Evolutionary conservation across 1,284 basidiomycete species (phyloP).

Genomic region (Pascua guehoae): DNA sequence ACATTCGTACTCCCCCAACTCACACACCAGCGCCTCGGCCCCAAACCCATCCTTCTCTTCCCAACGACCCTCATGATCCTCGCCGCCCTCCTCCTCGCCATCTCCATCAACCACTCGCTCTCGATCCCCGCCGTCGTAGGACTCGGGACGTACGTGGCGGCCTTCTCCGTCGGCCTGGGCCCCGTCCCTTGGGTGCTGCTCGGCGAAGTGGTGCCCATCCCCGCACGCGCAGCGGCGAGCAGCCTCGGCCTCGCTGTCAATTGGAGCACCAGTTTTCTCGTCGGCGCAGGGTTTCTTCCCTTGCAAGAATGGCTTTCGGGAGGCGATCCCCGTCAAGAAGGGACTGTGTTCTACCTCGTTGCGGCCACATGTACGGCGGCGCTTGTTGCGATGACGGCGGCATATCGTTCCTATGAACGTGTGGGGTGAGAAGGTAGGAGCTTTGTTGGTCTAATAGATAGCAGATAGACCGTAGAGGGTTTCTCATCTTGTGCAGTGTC

Average conservation of each 20-base stretch:
- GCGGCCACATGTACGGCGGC: conserved; percentile 22
- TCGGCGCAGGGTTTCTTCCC: conserved; percentile 36
- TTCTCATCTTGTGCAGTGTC: too few species aligned
- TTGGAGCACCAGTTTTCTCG: conserved; percentile 36
- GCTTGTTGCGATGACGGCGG: background rate
- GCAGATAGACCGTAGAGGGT: too few species aligned
- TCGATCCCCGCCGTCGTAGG: conserved; percentile 21
- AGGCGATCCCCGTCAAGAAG: conserved; percentile 11
- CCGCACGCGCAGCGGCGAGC: conserved; percentile 35
- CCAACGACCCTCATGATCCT: conserved; percentile 29
- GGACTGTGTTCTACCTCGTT: conserved; percentile 41
- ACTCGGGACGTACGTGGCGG: conserved; percentile 32
- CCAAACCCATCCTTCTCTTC: conserved; percentile 26
- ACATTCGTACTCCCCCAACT: too few species aligned
- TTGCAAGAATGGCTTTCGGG: conserved; percentile 31
- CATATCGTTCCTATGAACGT: too few species aligned
- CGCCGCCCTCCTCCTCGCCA: conserved; percentile 24
- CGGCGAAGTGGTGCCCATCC: conserved; percentile 35
- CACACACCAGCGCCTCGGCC: conserved; percentile 24
- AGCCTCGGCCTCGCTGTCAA: conserved; percentile 37
- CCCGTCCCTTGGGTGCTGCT: conserved; percentile 44
- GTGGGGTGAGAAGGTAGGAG: too few species aligned
- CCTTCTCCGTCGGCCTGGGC: conserved; percentile 39
- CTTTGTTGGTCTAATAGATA: too few species aligned
- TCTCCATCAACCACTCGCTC: conserved; percentile 31